Evolutionary conservation across 2,329 filamentous ascomycete species (phyloP), one percentile per base, ranked within the genome.

Genomic region (Botrytis tulipae): DNA sequence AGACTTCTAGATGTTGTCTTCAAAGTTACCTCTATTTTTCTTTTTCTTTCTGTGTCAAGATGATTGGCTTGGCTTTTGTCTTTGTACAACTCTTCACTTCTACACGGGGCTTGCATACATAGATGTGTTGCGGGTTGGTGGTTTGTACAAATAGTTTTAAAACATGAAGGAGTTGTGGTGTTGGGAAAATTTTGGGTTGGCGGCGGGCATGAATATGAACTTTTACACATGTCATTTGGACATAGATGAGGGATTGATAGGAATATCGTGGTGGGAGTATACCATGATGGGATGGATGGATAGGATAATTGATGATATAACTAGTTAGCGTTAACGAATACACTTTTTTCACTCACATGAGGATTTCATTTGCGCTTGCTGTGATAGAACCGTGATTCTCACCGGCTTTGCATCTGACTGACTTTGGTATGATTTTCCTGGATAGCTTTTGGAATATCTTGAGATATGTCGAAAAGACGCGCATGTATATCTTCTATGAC

Each of bases 1-100:
- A 78, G 96, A 99, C 86, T 99, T 99, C 82, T 98, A 93, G 87
- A 87, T 82, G 76, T 67, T 44, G n/a, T 69, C 48, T 69, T 44
- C 6, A 14, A 57, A 32, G 51, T 57, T 22, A 18, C 32, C 42
- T 29, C 12, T 75, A 73, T 68, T 51, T 70, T 72, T 73, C 71
- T 68, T 65, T 74, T 73, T 68, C 59, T 74, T 62, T 77, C 76
- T 75, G 73, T 76, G 75, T 59, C 70, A 66, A 65, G 57, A 74
- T 44, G 32, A 35, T 42, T 57, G 51, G 51, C 29, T 20, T 35
- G 42, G 59, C 73, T 59, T 74, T 65, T 70, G 54, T 37, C 48
- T 75, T 48, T 79, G 74, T 76, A 75, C 67, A 77, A 37, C 48
- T 69, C 48, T 57, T 69, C 37, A 57, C 77, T 75, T 74, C 74